Evolutionary conservation across 1,139 yeast genomes (phyloP).

Genomic region (Debaryomyces coudertii): DNA sequence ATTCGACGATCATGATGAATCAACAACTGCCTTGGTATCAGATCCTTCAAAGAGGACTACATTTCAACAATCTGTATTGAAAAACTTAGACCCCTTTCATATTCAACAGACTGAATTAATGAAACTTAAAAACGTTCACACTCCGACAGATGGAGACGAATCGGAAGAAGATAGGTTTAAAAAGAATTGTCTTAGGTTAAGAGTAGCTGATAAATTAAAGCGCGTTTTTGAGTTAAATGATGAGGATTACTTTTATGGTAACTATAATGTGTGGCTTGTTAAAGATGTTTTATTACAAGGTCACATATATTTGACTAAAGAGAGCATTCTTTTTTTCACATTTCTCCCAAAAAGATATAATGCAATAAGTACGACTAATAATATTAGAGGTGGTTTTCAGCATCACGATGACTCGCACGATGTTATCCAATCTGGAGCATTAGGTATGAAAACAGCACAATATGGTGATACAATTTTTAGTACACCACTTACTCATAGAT

Average conservation of each 20-base stretch:
- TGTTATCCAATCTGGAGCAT: constrained; percentile 47
- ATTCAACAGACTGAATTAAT: constrained; percentile 26
- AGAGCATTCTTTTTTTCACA: constrained; percentile 74
- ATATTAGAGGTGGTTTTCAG: constrained; percentile 8
- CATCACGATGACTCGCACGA: constrained; percentile 29
- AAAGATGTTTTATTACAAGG: constrained; percentile 87
- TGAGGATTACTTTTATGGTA: constrained; percentile 55
- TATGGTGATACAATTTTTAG: constrained; percentile 44
- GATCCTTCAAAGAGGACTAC: constrained; percentile 19
- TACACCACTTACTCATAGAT: constrained; percentile 42
- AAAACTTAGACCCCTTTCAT: constrained; percentile 34
- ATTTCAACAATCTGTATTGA: constrained; percentile 40
- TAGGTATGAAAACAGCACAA: constrained; percentile 53
- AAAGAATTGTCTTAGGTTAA: constrained; percentile 25
- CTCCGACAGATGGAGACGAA: constrained; percentile 12
- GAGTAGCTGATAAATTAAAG: constrained; percentile 42
- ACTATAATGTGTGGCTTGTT: constrained; percentile 77
- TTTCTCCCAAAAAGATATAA: constrained; percentile 61
- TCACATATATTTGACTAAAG: constrained; percentile 70
- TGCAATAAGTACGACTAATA: neutral
- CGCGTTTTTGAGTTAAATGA: constrained; percentile 44
- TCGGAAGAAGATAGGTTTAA: constrained; percentile 16
- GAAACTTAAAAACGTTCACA: constrained; percentile 18
- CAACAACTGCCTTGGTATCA: neutral
- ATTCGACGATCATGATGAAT: neutral